Percentiles rank a stretch among this genome's conserved stretches.
phyloP scores from a whole-genome alignment of 73 alveolate genomes.

The Uronychia setigera region DNA sequence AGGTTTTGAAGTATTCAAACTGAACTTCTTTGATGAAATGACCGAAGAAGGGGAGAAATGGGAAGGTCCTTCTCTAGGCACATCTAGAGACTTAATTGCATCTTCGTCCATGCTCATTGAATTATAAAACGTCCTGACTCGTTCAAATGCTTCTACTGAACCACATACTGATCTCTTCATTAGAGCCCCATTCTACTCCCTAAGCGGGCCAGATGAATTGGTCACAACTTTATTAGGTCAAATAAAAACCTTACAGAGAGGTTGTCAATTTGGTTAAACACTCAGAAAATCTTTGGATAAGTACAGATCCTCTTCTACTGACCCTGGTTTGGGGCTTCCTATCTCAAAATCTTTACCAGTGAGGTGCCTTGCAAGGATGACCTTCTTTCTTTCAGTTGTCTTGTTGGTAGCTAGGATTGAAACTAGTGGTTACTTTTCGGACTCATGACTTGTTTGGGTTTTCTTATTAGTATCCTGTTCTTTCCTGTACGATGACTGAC shows the following conservation, averaged over 20 bases:
- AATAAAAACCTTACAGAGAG: not conserved
- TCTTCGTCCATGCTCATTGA: not conserved
- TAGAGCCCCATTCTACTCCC: not conserved
- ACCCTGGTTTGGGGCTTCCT: not conserved
- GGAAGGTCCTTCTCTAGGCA: not conserved
- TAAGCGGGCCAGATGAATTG: not conserved
- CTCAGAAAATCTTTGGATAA: not conserved
- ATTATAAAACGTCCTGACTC: not conserved
- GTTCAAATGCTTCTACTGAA: not conserved
- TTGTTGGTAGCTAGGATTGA: too few species aligned
- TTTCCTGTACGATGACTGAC: too few species aligned
- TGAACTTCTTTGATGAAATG: not conserved
- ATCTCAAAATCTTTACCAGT: not conserved
- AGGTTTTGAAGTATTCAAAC: not conserved
- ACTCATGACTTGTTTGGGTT: too few species aligned
- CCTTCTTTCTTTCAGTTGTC: not conserved
- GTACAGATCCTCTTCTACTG: not conserved
- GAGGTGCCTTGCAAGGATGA: not conserved
- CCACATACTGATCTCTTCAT: not conserved
- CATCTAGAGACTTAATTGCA: not conserved
- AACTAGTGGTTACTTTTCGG: too few species aligned
- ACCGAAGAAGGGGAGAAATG: not conserved
- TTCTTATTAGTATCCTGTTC: too few species aligned
- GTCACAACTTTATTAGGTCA: not conserved
- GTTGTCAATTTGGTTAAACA: not conserved